A percentile compares a stretch with the other conserved stretches of the same genome.
These are phyloP conservation scores for Sistotremastrum niveocremeum DNA, from an alignment of 768 basidiomycete species.

Conservation along the genomic window DNA sequence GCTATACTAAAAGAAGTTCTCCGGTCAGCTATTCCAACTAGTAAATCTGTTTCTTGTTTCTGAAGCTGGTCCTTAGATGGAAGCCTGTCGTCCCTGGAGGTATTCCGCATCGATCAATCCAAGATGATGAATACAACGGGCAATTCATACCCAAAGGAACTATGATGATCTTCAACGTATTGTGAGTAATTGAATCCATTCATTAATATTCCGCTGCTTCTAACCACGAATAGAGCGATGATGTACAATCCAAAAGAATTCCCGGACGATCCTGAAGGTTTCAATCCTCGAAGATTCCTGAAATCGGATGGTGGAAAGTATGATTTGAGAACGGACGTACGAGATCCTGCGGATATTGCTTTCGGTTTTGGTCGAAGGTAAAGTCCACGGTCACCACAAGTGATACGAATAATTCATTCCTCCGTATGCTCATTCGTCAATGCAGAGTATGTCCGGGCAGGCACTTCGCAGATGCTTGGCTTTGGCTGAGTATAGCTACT, in stretches of 20 bases:
- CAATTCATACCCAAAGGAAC: constrained; percentile 11
- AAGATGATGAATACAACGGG: constrained; percentile 10
- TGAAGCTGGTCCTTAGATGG: background rate
- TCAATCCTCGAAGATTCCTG: constrained; percentile 14
- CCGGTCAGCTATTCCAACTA: constrained; percentile 3
- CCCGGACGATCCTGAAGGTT: constrained; percentile 8
- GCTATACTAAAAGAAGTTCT: constrained; percentile 10
- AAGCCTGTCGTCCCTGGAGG: constrained; percentile 1
- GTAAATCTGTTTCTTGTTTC: background rate
- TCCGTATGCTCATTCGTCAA: background rate
- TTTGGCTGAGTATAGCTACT: constrained; percentile 2
- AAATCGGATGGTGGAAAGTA: background rate
- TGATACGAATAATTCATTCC: background rate
- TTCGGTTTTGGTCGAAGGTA: constrained; percentile 17
- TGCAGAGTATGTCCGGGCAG: constrained; percentile 5
- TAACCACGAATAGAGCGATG: constrained; percentile 12
- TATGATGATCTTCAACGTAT: constrained; percentile 7
- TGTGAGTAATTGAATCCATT: constrained; percentile 7
- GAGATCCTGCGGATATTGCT: constrained; percentile 6
- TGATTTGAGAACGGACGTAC: constrained; percentile 3
- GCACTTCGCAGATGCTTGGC: constrained; percentile 1
- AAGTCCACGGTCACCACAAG: background rate
- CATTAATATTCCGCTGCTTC: constrained; percentile 7
- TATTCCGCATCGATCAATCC: constrained; percentile 8
- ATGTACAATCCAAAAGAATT: constrained; percentile 13